Evolutionary conservation across 768 basidiomycete species (phyloP).

Genomic region (Tremella yokohamensis): DNA sequence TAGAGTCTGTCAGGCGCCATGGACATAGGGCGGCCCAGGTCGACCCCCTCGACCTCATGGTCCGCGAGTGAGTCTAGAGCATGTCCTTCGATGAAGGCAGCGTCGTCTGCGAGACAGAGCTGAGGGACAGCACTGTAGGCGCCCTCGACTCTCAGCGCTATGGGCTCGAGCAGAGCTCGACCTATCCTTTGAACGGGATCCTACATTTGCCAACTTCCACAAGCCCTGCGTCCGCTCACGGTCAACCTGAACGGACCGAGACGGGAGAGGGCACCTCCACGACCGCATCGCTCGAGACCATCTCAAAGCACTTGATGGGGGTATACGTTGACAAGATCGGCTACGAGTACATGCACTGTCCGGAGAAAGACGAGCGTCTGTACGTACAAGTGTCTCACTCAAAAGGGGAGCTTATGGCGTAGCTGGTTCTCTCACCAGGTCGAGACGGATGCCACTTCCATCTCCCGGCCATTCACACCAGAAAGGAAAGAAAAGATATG

Average conservation of each 20-base stretch:
- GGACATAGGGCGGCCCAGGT: conserved; percentile 29
- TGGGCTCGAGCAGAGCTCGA: conserved; percentile 61
- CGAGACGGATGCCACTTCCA: conserved; percentile 56
- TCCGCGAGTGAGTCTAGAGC: conserved; percentile 63
- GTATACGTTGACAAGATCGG: conserved; percentile 82
- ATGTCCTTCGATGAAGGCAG: not conserved
- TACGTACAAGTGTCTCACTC: conserved; percentile 11
- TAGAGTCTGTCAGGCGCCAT: conserved; percentile 70
- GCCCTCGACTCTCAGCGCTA: conserved; percentile 75
- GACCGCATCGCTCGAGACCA: conserved; percentile 64
- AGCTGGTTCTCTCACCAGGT: conserved; percentile 80
- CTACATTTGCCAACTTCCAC: conserved; percentile 53
- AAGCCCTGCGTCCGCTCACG: conserved; percentile 9
- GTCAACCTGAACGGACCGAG: conserved; percentile 48
- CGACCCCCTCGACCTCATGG: conserved; percentile 82
- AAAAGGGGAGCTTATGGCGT: not conserved
- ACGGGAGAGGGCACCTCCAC: conserved; percentile 50
- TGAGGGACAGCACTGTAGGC: conserved; percentile 19
- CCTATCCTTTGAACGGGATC: conserved; percentile 75
- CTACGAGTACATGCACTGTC: conserved; percentile 64
- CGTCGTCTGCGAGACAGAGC: not conserved
- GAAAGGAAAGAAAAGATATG: conserved; percentile 51
- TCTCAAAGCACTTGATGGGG: conserved; percentile 64
- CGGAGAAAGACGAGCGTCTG: conserved; percentile 35
- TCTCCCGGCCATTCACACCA: conserved; percentile 7